A percentile compares a stretch with the other conserved stretches of the same genome.
Evolutionary conservation across 2,329 filamentous ascomycete species (phyloP).

Genomic region (Aspergillus luchuensis): DNA sequence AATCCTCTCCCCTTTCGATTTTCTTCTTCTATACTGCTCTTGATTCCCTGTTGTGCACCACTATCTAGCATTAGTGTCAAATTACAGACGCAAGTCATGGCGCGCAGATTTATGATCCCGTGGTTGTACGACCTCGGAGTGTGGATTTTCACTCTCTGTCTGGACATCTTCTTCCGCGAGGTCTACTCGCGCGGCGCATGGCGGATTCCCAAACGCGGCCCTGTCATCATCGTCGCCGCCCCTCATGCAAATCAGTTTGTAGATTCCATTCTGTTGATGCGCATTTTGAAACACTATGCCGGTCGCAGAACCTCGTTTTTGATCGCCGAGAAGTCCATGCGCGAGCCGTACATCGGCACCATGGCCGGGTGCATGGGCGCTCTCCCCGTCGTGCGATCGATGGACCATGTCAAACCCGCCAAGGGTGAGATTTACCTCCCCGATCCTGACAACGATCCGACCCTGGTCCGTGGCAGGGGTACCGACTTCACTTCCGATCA

Average conservation of each 20-base stretch:
- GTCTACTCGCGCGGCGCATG: constrained; percentile 93
- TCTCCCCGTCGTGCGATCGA: constrained; percentile 88
- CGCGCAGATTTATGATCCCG: constrained; percentile 10
- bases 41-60: not conserved
- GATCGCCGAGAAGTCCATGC: constrained; percentile 93
- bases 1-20: not conserved
- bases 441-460: constrained; percentile 81
- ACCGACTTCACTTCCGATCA: constrained; percentile 73
- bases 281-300: constrained; percentile 82
- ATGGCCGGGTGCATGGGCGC: constrained; percentile 82
- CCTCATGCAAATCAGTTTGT: constrained; percentile 99
- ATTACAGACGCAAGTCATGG: constrained; percentile 8
- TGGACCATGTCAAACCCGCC: constrained; percentile 82
- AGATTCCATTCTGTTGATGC: constrained; percentile 90
- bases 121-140: constrained; percentile 30
- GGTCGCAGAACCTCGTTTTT: constrained; percentile 87
- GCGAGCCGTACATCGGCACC: constrained; percentile 84
- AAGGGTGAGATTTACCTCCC: constrained; percentile 83
- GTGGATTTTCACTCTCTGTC: constrained; percentile 64
- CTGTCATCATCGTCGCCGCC: constrained; percentile 92
- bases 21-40: not conserved
- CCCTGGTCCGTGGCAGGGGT: constrained; percentile 74
- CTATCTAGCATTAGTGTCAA: not conserved
- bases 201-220: constrained; percentile 86
- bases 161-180: constrained; percentile 97